Evolutionary conservation across 2,329 filamentous ascomycete species (phyloP).

Genomic region (Fusarium sp.): DNA sequence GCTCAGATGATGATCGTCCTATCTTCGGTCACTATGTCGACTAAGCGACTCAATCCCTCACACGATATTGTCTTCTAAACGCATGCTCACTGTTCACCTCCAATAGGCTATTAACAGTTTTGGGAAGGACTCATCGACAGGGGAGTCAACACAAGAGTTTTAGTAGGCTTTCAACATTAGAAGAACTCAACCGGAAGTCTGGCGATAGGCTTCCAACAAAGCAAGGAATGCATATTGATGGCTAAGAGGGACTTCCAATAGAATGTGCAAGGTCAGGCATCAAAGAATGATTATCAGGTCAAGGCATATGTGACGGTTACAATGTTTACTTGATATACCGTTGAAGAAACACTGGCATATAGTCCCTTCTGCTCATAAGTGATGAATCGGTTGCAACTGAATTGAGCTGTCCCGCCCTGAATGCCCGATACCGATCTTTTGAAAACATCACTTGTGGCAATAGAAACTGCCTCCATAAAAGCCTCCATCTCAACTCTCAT

Average conservation of each 20-base stretch:
- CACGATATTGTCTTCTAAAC: neutral
- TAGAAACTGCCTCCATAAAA: neutral
- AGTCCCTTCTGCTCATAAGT: neutral
- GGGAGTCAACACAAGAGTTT: neutral
- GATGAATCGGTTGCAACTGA: neutral
- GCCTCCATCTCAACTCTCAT: too few relatives aligned
- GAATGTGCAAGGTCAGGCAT: neutral
- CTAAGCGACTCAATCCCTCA: neutral
- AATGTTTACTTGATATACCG: conserved; percentile 1
- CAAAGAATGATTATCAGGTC: neutral
- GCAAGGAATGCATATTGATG: neutral
- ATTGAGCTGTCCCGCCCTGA: neutral
- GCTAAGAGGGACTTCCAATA: neutral
- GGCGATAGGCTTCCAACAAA: neutral
- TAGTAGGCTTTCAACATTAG: neutral
- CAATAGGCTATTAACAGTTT: neutral
- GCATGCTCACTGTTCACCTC: neutral
- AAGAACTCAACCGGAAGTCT: neutral
- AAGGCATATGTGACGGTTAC: neutral
- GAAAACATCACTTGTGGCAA: too few relatives aligned
- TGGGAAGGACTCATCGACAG: neutral
- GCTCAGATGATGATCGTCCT: neutral
- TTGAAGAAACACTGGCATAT: neutral
- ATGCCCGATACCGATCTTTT: neutral
- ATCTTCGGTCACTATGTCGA: conserved; percentile 3